Percentiles rank a stretch among this genome's conserved stretches.
phyloP scores from a whole-genome alignment of 2,329 filamentous ascomycete species.

The Claviceps fusiformis region DNA sequence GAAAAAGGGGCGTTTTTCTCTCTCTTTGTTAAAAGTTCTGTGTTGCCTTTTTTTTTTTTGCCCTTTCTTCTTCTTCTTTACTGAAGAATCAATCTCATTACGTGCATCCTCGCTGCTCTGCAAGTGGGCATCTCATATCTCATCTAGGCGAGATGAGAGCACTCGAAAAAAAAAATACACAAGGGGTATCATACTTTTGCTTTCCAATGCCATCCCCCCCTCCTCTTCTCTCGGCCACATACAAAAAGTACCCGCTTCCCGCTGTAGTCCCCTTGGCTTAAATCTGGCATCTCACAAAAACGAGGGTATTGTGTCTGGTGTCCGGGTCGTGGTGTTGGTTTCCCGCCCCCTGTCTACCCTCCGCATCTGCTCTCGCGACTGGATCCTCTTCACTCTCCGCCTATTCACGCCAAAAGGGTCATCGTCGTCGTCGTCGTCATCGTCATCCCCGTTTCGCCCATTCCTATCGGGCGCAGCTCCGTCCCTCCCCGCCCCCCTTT shows the following conservation, averaged over 20 bases:
- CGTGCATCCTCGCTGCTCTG: not conserved
- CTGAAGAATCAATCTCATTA: too few species aligned
- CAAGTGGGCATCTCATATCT: not conserved
- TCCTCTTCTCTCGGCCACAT: not conserved
- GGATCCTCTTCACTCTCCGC: constrained; percentile 17
- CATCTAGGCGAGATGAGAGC: too few species aligned
- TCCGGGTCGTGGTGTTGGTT: not conserved
- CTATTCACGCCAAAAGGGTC: constrained; percentile 23
- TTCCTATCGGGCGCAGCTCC: too few species aligned
- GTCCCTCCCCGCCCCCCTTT: not conserved
- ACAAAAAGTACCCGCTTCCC: not conserved
- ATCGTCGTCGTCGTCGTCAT: constrained; percentile 14
- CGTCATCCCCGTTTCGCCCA: not conserved
- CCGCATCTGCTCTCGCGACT: constrained; percentile 16
- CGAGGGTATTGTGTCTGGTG: constrained; percentile 22
- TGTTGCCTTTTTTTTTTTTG: not conserved
- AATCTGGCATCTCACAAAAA: constrained; percentile 18
- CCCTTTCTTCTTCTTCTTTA: too few species aligned
- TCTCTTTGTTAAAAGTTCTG: not conserved
- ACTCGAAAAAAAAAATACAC: too few species aligned
- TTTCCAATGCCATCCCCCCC: too few species aligned
- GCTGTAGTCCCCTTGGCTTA: too few species aligned
- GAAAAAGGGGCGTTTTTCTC: not conserved
- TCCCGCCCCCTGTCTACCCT: not conserved
- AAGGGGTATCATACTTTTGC: not conserved